These are phyloP conservation scores for Iris pallida DNA, from an alignment of 116 monocot genomes.

Conservation along the genomic window DNA sequence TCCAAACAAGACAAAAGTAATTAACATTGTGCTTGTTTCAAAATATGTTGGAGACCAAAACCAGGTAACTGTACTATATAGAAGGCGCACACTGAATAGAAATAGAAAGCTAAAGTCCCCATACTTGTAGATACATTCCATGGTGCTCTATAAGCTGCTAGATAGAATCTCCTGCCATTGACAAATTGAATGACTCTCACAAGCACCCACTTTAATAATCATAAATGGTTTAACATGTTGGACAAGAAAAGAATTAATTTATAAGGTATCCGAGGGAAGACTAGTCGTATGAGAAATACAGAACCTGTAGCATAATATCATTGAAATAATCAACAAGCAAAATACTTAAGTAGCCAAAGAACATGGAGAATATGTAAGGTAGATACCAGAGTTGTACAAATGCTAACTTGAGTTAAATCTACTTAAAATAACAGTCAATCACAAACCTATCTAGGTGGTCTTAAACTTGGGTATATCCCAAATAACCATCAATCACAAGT, in stretches of 20 bases:
- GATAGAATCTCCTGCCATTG: conserved; percentile 86
- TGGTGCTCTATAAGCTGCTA: conserved; percentile 85
- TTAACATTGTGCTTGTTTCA: conserved; percentile 97
- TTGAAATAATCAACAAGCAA: conserved; percentile 4
- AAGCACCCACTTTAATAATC: conserved; percentile 52
- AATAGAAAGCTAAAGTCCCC: conserved; percentile 92
- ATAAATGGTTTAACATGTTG: conserved; percentile 62
- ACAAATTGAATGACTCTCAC: conserved; percentile 76
- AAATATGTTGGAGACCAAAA: conserved; percentile 79
- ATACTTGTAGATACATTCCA: conserved; percentile 86
- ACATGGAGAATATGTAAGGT: too few relatives aligned
- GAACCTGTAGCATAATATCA: conserved; percentile 46
- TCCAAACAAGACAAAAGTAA: conserved; percentile 96
- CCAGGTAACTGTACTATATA: conserved; percentile 61
- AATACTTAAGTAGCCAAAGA: too few relatives aligned
- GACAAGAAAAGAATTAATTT: conserved; percentile 41
- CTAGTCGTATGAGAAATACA: conserved; percentile 59
- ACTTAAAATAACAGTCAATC: too few relatives aligned
- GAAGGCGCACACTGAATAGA: conserved; percentile 87
- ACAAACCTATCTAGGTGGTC: too few relatives aligned
- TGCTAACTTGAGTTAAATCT: too few relatives aligned
- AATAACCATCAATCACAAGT: too few relatives aligned
- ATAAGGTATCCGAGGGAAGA: conserved; percentile 42
- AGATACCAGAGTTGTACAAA: too few relatives aligned
- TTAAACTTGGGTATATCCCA: too few relatives aligned